Conservation (phyloP, 345 rosid genomes). For the Nephelium lappaceum region DNA sequence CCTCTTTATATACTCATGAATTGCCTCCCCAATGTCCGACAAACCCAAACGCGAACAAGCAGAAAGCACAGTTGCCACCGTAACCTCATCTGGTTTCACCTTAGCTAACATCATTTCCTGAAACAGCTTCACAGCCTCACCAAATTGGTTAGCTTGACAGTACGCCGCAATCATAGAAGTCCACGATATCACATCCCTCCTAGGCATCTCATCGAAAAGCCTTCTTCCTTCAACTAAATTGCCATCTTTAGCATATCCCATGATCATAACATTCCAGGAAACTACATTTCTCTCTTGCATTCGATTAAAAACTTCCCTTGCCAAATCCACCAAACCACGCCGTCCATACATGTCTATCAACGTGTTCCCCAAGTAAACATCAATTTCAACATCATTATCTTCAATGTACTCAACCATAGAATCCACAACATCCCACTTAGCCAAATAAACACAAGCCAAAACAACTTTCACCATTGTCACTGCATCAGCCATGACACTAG, state of each 20-base stretch:
- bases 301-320: slow-evolving; percentile 40
- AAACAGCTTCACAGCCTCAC: slow-evolving; percentile 53
- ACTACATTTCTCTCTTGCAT: slow-evolving; percentile 52
- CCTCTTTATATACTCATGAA: slow-evolving; percentile 45
- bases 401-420: slow-evolving; percentile 42
- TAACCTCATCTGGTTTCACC: slow-evolving; percentile 58
- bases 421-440: slow-evolving; percentile 34
- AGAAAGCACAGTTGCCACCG: slow-evolving; percentile 57
- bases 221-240: slow-evolving; percentile 41
- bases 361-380: slow-evolving; percentile 66
- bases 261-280: slow-evolving; percentile 63
- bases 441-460: slow-evolving; percentile 42
- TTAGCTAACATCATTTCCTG: slow-evolving; percentile 57
- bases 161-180: slow-evolving; percentile 68
- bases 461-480: slow-evolving; percentile 66
- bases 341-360: slow-evolving; percentile 61
- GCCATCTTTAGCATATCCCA: slow-evolving; percentile 42
- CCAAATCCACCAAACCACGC: slow-evolving; percentile 50
- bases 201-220: slow-evolving; percentile 59
- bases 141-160: slow-evolving; percentile 42
- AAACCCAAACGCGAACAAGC: slow-evolving; percentile 66
- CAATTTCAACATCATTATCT: slow-evolving; percentile 41
- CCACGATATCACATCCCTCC: slow-evolving; percentile 69
- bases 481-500: slow-evolving; percentile 50
- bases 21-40: slow-evolving; percentile 43